Conservation (phyloP, 2,329 filamentous ascomycete genomes). For the Aspergillus sp. region DNA sequence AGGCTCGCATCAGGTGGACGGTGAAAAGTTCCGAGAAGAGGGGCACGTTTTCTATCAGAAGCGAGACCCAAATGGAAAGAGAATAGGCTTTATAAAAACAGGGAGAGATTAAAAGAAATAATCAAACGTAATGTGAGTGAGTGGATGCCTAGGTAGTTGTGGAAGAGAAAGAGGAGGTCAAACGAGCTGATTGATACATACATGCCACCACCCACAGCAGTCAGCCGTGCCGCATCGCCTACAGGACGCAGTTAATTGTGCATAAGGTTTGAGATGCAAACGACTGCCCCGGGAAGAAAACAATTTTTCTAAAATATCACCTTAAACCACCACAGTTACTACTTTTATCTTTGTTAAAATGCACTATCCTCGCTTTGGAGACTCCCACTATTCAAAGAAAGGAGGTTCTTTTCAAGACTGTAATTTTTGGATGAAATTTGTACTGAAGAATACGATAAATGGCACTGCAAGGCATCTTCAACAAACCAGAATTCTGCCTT, state of each 20-base stretch:
- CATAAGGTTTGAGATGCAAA: background rate
- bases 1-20: background rate
- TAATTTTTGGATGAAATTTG: background rate
- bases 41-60: background rate
- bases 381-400: background rate
- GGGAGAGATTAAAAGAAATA: background rate
- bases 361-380: too few relatives aligned
- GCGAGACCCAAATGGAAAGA: background rate
- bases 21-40: background rate
- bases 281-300: background rate
- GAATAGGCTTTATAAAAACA: background rate
- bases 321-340: background rate
- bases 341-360: background rate
- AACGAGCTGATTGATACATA: constrained; percentile 11
- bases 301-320: too few relatives aligned
- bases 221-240: constrained; percentile 1
- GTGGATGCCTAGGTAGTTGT: background rate
- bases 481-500: background rate
- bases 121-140: background rate
- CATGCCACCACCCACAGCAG: background rate
- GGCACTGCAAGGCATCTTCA: background rate
- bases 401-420: background rate
- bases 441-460: background rate
- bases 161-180: background rate
- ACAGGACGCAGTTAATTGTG: background rate